Evolutionary conservation across 192 early-diverging fungal genomes (phyloP), one percentile per base, ranked within the genome.

Genomic region (Podila clonocystis): DNA sequence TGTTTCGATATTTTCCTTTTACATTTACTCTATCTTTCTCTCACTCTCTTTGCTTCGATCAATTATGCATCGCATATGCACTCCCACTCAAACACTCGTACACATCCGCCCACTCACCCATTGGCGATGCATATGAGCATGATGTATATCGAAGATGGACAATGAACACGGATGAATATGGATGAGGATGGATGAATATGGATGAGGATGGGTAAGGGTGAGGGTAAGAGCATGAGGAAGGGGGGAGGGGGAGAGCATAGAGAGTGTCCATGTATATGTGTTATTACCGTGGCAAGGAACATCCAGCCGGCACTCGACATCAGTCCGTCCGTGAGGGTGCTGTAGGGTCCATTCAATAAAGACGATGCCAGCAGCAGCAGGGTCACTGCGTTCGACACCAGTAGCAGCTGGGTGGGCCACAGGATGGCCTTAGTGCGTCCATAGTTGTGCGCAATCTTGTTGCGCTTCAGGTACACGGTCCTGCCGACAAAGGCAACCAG

Each of bases 371-470:
- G 61, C 65, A 12, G 36, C 24, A 33, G 62, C 19, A 48, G 72
- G 50, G 17, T 68, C 62, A 45, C 41, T 45, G 41, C 41, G 15
- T 45, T 45, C 41, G 41, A 45, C 41, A 17, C 41, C 41, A 45
- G 41, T 15, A 45, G 13, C 8, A 80, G 2, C 50, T 80, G 76
- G 20, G 31, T 58, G 17, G 76, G 70, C 76, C 69, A 80, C 19
- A 64, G 72, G 30, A 80, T 72, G 26, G 58, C 31, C 20, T 65
- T 58, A 2, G 76, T 80, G 45, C 76, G 65, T 24, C 76, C 76
- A 41, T 72, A 80, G 5, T 24, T 28, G 50, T 80, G 76, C 2
- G 70, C 59, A 8, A 34, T 19, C 26, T 60, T 49, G 30, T 33
- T 31, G 26, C 58, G 68, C 33, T 48, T 67, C 36, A 79, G 34